A percentile compares a stretch with the other conserved stretches of the same genome.
These are phyloP conservation scores for Omphalea diandra DNA, from an alignment of 441 rosid species.

Conservation along the genomic window DNA sequence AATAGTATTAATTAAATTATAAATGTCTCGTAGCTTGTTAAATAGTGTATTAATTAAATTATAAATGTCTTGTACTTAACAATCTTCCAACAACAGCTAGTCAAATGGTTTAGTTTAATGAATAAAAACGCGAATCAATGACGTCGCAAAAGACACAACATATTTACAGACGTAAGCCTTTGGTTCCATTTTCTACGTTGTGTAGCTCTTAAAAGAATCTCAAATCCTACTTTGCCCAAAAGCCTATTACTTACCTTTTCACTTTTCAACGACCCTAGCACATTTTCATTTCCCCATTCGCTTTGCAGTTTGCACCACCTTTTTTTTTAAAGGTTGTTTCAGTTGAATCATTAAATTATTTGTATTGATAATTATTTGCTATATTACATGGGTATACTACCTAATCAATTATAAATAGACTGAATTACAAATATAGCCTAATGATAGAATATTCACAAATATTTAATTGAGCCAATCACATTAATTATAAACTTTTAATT, in stretches of 20 bases:
- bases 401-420: too few species aligned
- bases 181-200: constrained; percentile 39
- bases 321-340: not conserved
- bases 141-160: not conserved
- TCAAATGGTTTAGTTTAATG: not conserved
- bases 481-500: too few species aligned
- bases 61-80: constrained; percentile 8
- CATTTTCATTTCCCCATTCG: constrained; percentile 13
- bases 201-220: constrained; percentile 47
- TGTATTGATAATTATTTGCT: too few species aligned
- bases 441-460: too few species aligned
- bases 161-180: constrained; percentile 18
- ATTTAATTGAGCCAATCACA: too few species aligned
- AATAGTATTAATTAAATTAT: too few species aligned
- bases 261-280: constrained; percentile 50
- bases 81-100: constrained; percentile 7
- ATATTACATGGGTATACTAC: too few species aligned
- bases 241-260: constrained; percentile 27
- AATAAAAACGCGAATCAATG: constrained; percentile 28
- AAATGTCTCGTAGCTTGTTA: too few species aligned
- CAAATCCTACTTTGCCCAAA: constrained; percentile 24
- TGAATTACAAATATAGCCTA: too few species aligned
- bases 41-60: constrained; percentile 16
- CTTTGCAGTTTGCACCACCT: not conserved
- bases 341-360: not conserved